These are phyloP conservation scores for Penicillium glabrum DNA, from an alignment of 2,329 filamentous ascomycete species.

Conservation along the genomic window DNA sequence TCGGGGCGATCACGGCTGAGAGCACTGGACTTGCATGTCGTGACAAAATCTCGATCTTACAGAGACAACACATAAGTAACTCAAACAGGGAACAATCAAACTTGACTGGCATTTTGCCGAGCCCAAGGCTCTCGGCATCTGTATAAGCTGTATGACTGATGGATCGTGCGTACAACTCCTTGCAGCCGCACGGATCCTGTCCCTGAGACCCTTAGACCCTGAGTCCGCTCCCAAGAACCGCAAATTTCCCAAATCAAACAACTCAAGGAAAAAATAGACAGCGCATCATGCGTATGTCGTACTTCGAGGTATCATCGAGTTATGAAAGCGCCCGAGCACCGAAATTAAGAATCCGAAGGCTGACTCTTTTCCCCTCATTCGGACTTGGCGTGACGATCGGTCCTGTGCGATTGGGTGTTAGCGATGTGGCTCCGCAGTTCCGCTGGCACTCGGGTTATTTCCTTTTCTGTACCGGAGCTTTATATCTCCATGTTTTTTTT, in stretches of 20 bases:
- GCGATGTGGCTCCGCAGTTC: neutral
- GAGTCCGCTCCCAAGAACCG: neutral
- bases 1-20: neutral
- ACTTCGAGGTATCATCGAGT: slow-evolving; percentile 14
- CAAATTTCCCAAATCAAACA: neutral
- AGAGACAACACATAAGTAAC: neutral
- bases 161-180: slow-evolving; percentile 8
- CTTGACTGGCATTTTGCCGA: neutral
- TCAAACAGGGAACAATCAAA: neutral
- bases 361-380: slow-evolving; percentile 5
- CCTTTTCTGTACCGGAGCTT: neutral
- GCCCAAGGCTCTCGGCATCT: neutral
- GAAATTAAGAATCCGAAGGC: slow-evolving; percentile 3
- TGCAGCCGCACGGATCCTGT: slow-evolving; percentile 10
- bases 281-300: slow-evolving; percentile 5
- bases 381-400: slow-evolving; percentile 22
- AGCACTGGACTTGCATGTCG: neutral
- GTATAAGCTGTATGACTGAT: neutral
- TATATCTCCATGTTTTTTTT: neutral
- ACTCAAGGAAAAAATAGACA: neutral
- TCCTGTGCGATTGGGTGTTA: slow-evolving; percentile 9
- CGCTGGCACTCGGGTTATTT: neutral
- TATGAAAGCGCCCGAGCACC: neutral
- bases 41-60: neutral
- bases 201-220: neutral